Percentiles rank a stretch among this genome's conserved stretches.
These are phyloP conservation scores for Jatropha podagrica DNA, from an alignment of 441 rosid species.

Conservation along the genomic window DNA sequence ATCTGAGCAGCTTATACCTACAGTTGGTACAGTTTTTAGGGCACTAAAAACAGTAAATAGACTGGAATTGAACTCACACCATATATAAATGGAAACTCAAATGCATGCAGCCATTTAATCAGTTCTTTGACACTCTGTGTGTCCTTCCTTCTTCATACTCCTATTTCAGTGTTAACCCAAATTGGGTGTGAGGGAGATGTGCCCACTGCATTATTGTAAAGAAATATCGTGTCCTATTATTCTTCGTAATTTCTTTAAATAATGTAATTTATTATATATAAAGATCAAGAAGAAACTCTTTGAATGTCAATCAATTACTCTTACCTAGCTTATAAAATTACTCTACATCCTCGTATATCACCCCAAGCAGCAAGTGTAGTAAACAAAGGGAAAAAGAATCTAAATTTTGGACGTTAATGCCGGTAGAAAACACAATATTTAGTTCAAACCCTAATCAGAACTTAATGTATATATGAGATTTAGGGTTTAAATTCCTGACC, in stretches of 20 bases:
- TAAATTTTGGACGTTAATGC: no score
- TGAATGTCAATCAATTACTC: neutral
- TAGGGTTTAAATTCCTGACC: no score
- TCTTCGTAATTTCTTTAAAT: neutral
- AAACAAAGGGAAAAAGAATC: no score
- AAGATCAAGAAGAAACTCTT: neutral
- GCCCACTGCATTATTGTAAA: slow-evolving; percentile 19
- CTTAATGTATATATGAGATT: no score
- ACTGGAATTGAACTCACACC: neutral
- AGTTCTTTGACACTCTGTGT: neutral
- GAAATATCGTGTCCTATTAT: neutral
- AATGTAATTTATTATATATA: neutral
- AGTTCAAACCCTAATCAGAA: no score
- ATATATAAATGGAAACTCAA: neutral
- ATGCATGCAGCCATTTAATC: neutral
- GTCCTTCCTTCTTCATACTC: neutral
- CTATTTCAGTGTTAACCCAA: slow-evolving; percentile 10
- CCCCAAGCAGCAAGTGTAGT: no score
- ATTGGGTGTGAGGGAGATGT: slow-evolving; percentile 20
- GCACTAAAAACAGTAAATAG: no score
- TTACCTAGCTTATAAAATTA: neutral
- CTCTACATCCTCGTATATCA: no score
- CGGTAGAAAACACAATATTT: no score
- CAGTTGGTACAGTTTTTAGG: no score
- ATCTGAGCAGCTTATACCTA: no score